Percentiles rank a stretch among this genome's conserved stretches.
These are phyloP conservation scores for Lagerstroemia speciosa DNA, from an alignment of 345 rosid species.

Conservation along the genomic window DNA sequence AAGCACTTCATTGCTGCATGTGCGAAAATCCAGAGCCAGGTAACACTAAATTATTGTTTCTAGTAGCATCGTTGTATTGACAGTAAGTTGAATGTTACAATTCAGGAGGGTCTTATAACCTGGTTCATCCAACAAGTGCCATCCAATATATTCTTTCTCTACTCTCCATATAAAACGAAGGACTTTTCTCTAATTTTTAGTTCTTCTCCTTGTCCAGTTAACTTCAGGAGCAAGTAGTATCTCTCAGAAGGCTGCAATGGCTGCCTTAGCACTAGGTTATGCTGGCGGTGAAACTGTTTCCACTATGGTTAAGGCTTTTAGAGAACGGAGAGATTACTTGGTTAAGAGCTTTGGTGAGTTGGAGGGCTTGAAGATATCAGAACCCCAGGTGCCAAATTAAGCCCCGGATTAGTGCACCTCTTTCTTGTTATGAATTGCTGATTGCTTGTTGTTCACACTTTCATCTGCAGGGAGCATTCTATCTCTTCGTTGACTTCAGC, in stretches of 20 bases:
- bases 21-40: conserved; percentile 96
- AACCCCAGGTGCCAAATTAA: conserved; percentile 60
- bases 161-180: neutral
- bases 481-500: conserved; percentile 81
- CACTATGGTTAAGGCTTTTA: conserved; percentile 77
- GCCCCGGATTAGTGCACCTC: neutral
- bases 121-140: neutral
- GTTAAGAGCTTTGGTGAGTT: conserved; percentile 63
- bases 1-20: conserved; percentile 84
- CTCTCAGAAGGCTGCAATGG: conserved; percentile 84
- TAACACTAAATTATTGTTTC: conserved; percentile 7
- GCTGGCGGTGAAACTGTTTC: conserved; percentile 88
- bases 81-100: neutral
- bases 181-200: neutral
- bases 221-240: conserved; percentile 92
- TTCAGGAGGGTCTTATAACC: neutral
- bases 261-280: conserved; percentile 80
- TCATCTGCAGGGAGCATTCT: conserved; percentile 81
- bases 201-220: conserved; percentile 29
- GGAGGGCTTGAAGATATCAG: conserved; percentile 73
- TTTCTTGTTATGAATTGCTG: neutral
- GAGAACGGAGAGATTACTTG: conserved; percentile 87
- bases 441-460: neutral
- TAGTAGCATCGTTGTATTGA: neutral
- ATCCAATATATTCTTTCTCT: neutral